Evolutionary conservation across 2,329 filamentous ascomycete genomes (phyloP).

Genomic region (Coleophoma eucalyptorum): DNA sequence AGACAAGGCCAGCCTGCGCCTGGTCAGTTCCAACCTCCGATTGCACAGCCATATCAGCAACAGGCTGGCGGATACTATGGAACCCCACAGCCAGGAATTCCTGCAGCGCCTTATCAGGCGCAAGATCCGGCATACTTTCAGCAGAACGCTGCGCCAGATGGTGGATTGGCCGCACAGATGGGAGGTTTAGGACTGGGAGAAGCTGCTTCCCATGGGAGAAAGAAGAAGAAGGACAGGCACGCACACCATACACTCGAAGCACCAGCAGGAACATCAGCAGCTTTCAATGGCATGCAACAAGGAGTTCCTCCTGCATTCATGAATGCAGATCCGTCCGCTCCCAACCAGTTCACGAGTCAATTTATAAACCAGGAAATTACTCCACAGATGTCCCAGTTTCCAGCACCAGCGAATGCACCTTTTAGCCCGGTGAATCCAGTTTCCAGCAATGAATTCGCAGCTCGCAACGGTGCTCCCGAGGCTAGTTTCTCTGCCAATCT

Average conservation of each 20-base stretch:
- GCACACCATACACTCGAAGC: slow-evolving; percentile 85
- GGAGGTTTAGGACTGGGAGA: slow-evolving; percentile 65
- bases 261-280: slow-evolving; percentile 60
- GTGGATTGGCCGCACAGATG: slow-evolving; percentile 67
- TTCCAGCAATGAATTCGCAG: slow-evolving; percentile 42
- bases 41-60: slow-evolving; percentile 45
- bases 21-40: slow-evolving; percentile 52
- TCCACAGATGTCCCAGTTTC: slow-evolving; percentile 54
- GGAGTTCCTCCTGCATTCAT: slow-evolving; percentile 54
- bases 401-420: slow-evolving; percentile 49
- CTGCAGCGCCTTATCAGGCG: slow-evolving; percentile 23
- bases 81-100: slow-evolving; percentile 13
- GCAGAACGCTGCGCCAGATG: slow-evolving; percentile 35
- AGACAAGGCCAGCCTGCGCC: slow-evolving; percentile 44
- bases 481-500: slow-evolving; percentile 38
- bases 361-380: slow-evolving; percentile 41
- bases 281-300: slow-evolving; percentile 66
- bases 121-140: slow-evolving; percentile 26
- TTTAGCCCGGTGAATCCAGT: slow-evolving; percentile 42
- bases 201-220: slow-evolving; percentile 43
- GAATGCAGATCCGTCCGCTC: slow-evolving; percentile 45
- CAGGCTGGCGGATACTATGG: slow-evolving; percentile 20
- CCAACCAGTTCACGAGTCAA: slow-evolving; percentile 35
- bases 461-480: slow-evolving; percentile 34
- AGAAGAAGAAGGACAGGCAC: slow-evolving; percentile 94